These are phyloP conservation scores for Chaetoceros muelleri DNA, from an alignment of 108 stramenopile genomes.

Conservation along the genomic window DNA sequence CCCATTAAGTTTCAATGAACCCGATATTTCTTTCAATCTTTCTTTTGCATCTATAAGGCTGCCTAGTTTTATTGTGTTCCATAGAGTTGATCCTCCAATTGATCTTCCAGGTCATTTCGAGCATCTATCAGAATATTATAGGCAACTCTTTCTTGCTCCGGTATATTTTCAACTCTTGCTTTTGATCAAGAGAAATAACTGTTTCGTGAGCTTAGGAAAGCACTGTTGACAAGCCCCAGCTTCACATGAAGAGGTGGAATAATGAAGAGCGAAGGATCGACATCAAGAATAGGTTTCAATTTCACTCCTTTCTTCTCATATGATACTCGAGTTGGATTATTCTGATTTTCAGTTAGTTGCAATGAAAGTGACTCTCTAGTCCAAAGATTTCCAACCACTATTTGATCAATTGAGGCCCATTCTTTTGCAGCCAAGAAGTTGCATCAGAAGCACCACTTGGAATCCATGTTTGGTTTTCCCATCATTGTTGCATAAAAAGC, in stretches of 20 bases:
- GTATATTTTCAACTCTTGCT: neutral
- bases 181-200: neutral
- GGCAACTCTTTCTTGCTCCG: neutral
- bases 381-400: neutral
- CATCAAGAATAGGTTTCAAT: neutral
- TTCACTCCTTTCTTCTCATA: neutral
- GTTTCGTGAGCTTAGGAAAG: neutral
- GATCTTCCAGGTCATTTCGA: neutral
- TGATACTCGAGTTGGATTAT: neutral
- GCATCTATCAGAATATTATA: neutral
- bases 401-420: neutral
- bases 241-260: neutral
- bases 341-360: neutral
- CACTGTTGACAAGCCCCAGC: neutral
- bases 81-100: neutral
- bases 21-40: neutral
- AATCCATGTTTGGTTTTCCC: neutral
- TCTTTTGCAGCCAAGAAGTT: neutral
- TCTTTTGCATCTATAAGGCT: neutral
- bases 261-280: neutral
- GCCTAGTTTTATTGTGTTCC: neutral
- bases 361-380: neutral
- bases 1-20: neutral
- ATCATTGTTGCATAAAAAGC: neutral
- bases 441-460: neutral